Conservation (phyloP, 805 yeast genomes). For the Metschnikowia borealis region DNA sequence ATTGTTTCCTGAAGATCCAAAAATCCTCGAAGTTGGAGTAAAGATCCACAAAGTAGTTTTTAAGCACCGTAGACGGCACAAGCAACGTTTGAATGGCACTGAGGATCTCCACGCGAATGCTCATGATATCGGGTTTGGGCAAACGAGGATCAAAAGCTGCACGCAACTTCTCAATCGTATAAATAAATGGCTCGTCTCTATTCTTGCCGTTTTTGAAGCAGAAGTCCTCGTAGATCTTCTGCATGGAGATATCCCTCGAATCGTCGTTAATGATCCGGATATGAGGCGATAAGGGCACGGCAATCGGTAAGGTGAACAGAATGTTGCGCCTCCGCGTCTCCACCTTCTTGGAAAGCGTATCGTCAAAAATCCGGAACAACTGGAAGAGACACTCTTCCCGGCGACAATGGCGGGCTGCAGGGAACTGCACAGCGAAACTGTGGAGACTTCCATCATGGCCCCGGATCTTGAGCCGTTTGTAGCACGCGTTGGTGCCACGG, state of each 20-base stretch:
- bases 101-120: slow-evolving; percentile 86
- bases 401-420: slow-evolving; percentile 96
- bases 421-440: slow-evolving; percentile 93
- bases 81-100: slow-evolving; percentile 83
- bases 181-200: slow-evolving; percentile 87
- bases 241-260: slow-evolving; percentile 68
- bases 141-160: slow-evolving; percentile 91
- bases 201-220: slow-evolving; percentile 70
- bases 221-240: slow-evolving; percentile 80
- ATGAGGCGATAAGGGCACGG: slow-evolving; percentile 92
- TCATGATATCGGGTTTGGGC: slow-evolving; percentile 87
- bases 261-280: slow-evolving; percentile 87
- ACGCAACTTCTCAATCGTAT: slow-evolving; percentile 76
- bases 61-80: slow-evolving; percentile 81
- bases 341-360: slow-evolving; percentile 71
- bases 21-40: slow-evolving; percentile 85
- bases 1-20: slow-evolving; percentile 95
- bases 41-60: slow-evolving; percentile 66
- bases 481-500: slow-evolving; percentile 86
- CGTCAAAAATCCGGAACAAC: slow-evolving; percentile 82
- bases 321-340: slow-evolving; percentile 85
- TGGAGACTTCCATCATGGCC: slow-evolving; percentile 93
- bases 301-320: slow-evolving; percentile 81
- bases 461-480: slow-evolving; percentile 80
- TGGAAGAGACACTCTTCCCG: slow-evolving; percentile 95